These are phyloP conservation scores for Polymyxa betae DNA, from an alignment of 208 protist species.

Conservation along the genomic window DNA sequence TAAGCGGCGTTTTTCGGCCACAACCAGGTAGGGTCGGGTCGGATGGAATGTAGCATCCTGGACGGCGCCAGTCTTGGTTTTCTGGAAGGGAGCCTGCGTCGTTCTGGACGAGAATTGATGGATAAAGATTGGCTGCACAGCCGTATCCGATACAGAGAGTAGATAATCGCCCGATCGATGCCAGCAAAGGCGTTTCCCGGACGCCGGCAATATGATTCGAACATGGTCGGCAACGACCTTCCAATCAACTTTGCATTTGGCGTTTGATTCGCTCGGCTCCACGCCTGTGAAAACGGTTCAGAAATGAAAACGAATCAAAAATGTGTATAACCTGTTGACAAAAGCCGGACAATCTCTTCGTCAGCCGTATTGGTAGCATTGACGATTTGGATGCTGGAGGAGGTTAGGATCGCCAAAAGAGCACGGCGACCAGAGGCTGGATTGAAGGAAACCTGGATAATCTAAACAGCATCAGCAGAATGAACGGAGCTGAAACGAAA, in stretches of 20 bases:
- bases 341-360: background rate
- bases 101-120: constrained; percentile 76
- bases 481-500: too few relatives aligned
- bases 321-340: background rate
- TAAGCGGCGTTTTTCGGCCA: constrained; percentile 85
- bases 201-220: constrained; percentile 28
- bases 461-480: background rate
- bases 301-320: background rate
- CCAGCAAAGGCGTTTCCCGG: constrained; percentile 74
- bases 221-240: background rate
- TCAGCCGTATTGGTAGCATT: background rate
- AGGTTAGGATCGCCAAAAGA: background rate
- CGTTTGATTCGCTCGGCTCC: background rate
- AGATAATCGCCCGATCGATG: constrained; percentile 84
- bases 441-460: constrained; percentile 87
- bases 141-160: constrained; percentile 71
- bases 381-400: background rate
- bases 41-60: constrained; percentile 90
- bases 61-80: constrained; percentile 60
- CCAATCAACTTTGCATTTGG: background rate
- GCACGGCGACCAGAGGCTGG: constrained; percentile 72
- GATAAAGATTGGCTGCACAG: constrained; percentile 74
- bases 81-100: constrained; percentile 71
- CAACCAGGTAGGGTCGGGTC: constrained; percentile 95
- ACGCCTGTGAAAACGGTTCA: background rate